phyloP scores from a whole-genome alignment of 495 filamentous ascomycete genomes.

The Recurvomyces mirabilis region DNA sequence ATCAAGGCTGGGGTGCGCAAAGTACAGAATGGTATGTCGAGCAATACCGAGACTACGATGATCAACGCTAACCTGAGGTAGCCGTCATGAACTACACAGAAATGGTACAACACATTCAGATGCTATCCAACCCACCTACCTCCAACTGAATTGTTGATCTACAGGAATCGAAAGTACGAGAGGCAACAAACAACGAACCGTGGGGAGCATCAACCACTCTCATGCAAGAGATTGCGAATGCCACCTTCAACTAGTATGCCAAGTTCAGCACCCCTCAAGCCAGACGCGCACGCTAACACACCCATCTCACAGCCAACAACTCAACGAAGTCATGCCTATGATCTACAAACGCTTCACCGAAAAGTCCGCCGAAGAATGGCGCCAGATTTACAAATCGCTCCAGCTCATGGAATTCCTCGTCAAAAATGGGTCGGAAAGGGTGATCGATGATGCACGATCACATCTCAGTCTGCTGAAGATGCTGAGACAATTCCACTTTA shows the following conservation, averaged over 20 bases:
- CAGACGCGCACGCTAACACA: conserved; percentile 10
- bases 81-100: too few relatives aligned
- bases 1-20: conserved; percentile 94
- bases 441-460: conserved; percentile 92
- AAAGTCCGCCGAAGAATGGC: conserved; percentile 96
- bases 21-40: conserved; percentile 83
- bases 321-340: conserved; percentile 99
- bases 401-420: conserved; percentile 95
- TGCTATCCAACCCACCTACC: too few relatives aligned
- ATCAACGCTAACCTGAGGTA: conserved; percentile 5
- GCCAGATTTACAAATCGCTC: conserved; percentile 96
- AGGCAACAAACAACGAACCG: conserved; percentile 96
- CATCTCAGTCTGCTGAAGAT: conserved; percentile 94
- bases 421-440: conserved; percentile 95
- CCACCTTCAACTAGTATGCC: conserved; percentile 93
- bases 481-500: conserved; percentile 96
- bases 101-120: too few relatives aligned
- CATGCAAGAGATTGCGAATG: conserved; percentile 96
- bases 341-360: conserved; percentile 99
- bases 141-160: too few relatives aligned
- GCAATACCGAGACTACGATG: not conserved
- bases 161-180: conserved; percentile 96
- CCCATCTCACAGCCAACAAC: conserved; percentile 56
- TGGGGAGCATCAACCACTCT: conserved; percentile 82
- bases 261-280: not conserved